Evolutionary conservation across 2,329 filamentous ascomycete genomes (phyloP), one percentile per base, ranked within the genome.

Genomic region (Hypomyces perniciosus): DNA sequence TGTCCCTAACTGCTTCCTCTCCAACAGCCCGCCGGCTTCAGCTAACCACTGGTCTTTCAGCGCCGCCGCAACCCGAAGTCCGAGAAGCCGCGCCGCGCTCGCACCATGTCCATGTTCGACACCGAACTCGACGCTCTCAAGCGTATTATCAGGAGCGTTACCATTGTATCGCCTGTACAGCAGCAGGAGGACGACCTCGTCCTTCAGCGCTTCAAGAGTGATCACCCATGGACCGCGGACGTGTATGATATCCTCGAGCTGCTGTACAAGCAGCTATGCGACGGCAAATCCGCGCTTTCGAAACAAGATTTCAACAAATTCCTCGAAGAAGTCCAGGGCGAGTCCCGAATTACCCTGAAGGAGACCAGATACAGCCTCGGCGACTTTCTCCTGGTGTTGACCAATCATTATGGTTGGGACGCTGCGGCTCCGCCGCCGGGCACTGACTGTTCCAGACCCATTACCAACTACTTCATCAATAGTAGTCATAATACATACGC

Each of bases 401-500:
- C 68, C 57, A 64, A 68, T 39, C 57, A 64, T 6, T 75, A 72
- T 44, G 68, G 68, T 30, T 71, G 72, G 61, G 65, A 73, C 31
- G 77, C 77, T 4, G 59, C 69, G 20, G 68, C 62, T 56, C 72
- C 74, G n/a, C 64, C 69, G 26, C 65, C 70, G 30, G 61, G 70
- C 55, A 74, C 80, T 52, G 85, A 90, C 62, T 65, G 83, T 31
- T 78, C 78, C 0, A 80, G 79, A 47, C 87, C 89, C 4, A 76
- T 95, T 52, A 88, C 86, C 43, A 90, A 95, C 65, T 96, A 96
- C 72, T 96, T 90, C 67, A 91, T 96, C 65, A 95, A 86, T 55
- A 95, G 89, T 58, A 96, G 90, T 63, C 91, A 96, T 73, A 96
- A 96, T 65, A 96, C 91, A 1, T 96, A 96, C 66, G 74, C 96